Base-by-base conservation (phyloP, 2,329 filamentous ascomycete species). In the Raffaelea arxii region DNA sequence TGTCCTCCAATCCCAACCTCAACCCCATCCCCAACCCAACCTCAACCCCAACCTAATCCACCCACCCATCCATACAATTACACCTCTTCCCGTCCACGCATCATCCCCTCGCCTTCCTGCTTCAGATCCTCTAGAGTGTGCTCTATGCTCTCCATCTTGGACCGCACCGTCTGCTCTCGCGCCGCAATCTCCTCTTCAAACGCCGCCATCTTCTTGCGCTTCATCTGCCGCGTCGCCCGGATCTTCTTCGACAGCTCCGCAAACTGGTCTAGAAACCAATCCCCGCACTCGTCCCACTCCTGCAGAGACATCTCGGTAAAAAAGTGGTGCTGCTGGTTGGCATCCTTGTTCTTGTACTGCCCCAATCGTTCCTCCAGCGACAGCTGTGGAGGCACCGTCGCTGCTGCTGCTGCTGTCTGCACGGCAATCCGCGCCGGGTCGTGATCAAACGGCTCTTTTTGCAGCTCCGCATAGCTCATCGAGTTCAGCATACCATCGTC, bases 251-350 rank as follows among this genome's bases (percentile, higher is more conserved):
- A 67, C 37, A 80, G 60, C 3, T 63, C 63, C 7, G 67, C 61
- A 50, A 80, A 80, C 50, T 70, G 71, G 38, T 69, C 68, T 21
- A 77, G 62, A 47, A 80, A 77, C 77, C 77, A 80, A 52, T 79
- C 75, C 5, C 77, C 77, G 1, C 75, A 69, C 14, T 69, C 64
- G 53, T 80, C 76, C 77, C 77, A 80, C 45, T 80, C 77, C 16
- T 67, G 62, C 14, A 78, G 64, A 1, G 70, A 60, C 67, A 80
- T 72, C 44, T 66, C 66, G 3, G 65, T 66, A 55, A 80, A 78
- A 46, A 80, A 71, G 1, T 66, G 58, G 25, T 62, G 63, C 54
- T 76, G 73, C 23, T 52, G 49, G 23, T 49, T 51, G 42, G 69
- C 68, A 9, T 64, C 63, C 46, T 71, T 65, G 45, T 60, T 62